Evolutionary conservation across 306 rosid species (phyloP), one percentile per base, ranked within the genome.

Genomic region (Dryas octopetala): DNA sequence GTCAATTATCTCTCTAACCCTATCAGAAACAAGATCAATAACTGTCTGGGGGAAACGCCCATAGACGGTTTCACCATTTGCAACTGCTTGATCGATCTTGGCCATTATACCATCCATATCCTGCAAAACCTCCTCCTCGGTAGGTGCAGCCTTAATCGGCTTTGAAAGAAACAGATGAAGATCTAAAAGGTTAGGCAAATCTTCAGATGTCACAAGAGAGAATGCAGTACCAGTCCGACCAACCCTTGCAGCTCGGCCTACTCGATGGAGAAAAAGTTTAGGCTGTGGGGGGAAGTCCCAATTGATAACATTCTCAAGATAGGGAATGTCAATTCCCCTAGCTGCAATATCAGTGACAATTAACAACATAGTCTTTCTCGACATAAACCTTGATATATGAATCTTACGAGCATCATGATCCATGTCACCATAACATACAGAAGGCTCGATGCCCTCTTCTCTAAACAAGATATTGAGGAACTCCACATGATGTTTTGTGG

Each of bases 371-470:
- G 98, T 91, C 84, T 54, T 94, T 68, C 98, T 86, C 6, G 95
- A 73, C 88, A 96, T 91, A 83, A 94, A 94, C 88, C 79, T 91
- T 3, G 95, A 78, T 73, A 94, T 79, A 66, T 94, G 88, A 73
- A 91, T 90, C 73, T 91, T 90, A 67, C 97, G 96, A 78, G 98
- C 97, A 86, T 94, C 98, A n/a, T 91, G 97, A 80, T 94, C 98
- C 98, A 94, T 94, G 70, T 90, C 97, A 47, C 97, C 97, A 73
- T 94, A 94, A 80, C 96, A 94, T 15, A 94, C 93, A 74, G 97
- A 94, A 13, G 96, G 95, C 84, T 82, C 93, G 46, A 91, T 87
- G 68, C 96, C 96, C 85, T 94, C 98, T 80, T 79, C 86, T 49
- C 82, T 86, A 78, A 90, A 91, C 92, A 94, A 77, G 1, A 66